A percentile compares a stretch with the other conserved stretches of the same genome.
Conservation (phyloP, 2,329 filamentous ascomycete genomes). For the Exutisphaerella laricina region DNA sequence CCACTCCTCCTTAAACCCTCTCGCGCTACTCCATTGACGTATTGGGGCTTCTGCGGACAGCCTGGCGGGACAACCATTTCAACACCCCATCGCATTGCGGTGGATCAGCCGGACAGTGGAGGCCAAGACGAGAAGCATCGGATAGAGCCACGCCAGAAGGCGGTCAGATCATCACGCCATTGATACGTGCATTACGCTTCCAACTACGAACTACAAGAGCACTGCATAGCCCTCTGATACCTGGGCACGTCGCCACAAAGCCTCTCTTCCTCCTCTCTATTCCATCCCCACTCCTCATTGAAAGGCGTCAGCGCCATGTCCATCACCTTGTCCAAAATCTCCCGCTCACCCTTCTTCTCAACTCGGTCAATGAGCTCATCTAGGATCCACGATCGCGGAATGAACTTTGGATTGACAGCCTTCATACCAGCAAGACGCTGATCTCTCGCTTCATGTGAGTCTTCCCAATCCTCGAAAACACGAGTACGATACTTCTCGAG, state of each 20-base stretch:
- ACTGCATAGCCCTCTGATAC: slow-evolving; percentile 76
- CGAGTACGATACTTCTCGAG: slow-evolving; percentile 70
- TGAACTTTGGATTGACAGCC: slow-evolving; percentile 83
- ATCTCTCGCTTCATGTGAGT: slow-evolving; percentile 49
- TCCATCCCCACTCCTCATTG: slow-evolving; percentile 64
- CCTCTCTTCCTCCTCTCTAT: slow-evolving; percentile 69
- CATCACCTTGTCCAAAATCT: slow-evolving; percentile 72
- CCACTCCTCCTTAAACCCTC: too few relatives aligned
- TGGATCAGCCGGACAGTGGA: too few relatives aligned
- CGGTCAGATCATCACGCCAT: too few relatives aligned
- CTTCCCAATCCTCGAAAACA: slow-evolving; percentile 69
- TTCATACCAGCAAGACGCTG: slow-evolving; percentile 71
- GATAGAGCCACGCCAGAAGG: too few relatives aligned
- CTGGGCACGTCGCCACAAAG: slow-evolving; percentile 83
- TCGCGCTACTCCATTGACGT: too few relatives aligned
- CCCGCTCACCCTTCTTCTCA: slow-evolving; percentile 74
- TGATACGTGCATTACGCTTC: too few relatives aligned
- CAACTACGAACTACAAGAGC: slow-evolving; percentile 80
- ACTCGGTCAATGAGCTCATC: slow-evolving; percentile 89
- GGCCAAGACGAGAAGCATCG: too few relatives aligned
- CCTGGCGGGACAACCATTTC: too few relatives aligned
- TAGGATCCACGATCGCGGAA: slow-evolving; percentile 84
- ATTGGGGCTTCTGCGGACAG: too few relatives aligned
- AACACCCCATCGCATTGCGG: too few relatives aligned
- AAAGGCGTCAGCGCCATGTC: slow-evolving; percentile 81